Evolutionary conservation across 805 yeast genomes (phyloP).

Genomic region (Wickerhamiella australiensis): DNA sequence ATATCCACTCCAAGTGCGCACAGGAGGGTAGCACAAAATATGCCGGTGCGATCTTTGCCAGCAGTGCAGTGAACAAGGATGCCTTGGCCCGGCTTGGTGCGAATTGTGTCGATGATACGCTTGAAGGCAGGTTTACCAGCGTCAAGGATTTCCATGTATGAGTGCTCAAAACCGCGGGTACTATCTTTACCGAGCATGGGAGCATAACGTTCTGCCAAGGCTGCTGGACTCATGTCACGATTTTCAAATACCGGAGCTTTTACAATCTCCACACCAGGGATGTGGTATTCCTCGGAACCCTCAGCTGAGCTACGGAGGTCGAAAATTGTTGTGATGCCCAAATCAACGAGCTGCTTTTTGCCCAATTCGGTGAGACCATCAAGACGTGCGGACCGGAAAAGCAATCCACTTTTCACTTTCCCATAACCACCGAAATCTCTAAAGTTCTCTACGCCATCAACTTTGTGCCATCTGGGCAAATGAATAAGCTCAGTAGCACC

Average conservation of each 20-base stretch:
- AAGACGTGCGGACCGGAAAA: constrained; percentile 56
- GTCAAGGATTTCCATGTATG: constrained; percentile 48
- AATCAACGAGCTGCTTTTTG: constrained; percentile 28
- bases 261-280: constrained; percentile 37
- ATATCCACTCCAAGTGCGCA: constrained; percentile 53
- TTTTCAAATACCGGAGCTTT: constrained; percentile 47
- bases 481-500: constrained; percentile 28
- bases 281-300: constrained; percentile 35
- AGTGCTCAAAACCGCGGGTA: constrained; percentile 45
- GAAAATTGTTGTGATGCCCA: constrained; percentile 45
- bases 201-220: constrained; percentile 36
- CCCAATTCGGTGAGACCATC: constrained; percentile 43
- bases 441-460: constrained; percentile 61
- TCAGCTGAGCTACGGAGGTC: constrained; percentile 62
- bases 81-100: constrained; percentile 41
- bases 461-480: constrained; percentile 44
- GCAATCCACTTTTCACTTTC: constrained; percentile 36
- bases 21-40: constrained; percentile 54
- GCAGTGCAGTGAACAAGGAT: constrained; percentile 69
- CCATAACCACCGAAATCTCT: constrained; percentile 76
- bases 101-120: constrained; percentile 29
- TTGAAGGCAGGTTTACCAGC: constrained; percentile 24
- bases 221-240: constrained; percentile 51
- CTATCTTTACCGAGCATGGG: constrained; percentile 43
- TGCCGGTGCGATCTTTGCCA: constrained; percentile 79